These are phyloP conservation scores for Parasitella parasitica DNA, from an alignment of 371 early-diverging fungal species.

Conservation along the genomic window DNA sequence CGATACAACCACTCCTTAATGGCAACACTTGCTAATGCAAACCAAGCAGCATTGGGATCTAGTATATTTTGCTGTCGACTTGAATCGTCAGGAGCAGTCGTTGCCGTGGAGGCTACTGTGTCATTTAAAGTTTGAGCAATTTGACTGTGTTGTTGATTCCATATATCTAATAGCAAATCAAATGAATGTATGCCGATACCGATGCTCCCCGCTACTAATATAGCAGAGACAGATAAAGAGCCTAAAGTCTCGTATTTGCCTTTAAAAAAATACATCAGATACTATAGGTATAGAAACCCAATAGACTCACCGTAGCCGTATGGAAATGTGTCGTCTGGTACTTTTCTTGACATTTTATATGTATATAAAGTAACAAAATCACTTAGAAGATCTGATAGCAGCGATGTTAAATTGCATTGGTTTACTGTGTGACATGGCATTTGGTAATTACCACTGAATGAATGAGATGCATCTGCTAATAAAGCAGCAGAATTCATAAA, in stretches of 20 bases:
- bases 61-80: slow-evolving; percentile 10
- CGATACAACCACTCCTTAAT: slow-evolving; percentile 64
- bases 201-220: slow-evolving; percentile 56
- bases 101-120: background rate
- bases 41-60: slow-evolving; percentile 68
- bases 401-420: background rate
- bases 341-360: slow-evolving; percentile 60
- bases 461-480: slow-evolving; percentile 68
- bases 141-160: slow-evolving; percentile 8
- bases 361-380: slow-evolving; percentile 69
- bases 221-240: slow-evolving; percentile 59
- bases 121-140: background rate
- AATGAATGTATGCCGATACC: slow-evolving; percentile 66
- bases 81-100: background rate
- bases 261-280: no score
- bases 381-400: slow-evolving; percentile 55
- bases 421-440: background rate
- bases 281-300: no score
- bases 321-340: slow-evolving; percentile 54
- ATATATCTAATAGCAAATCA: slow-evolving; percentile 40
- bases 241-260: slow-evolving; percentile 67
- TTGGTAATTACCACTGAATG: slow-evolving; percentile 51
- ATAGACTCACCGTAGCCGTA: slow-evolving; percentile 62
- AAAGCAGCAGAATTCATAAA: slow-evolving; percentile 64
- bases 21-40: slow-evolving; percentile 58